Conservation (phyloP, 1,139 yeast species). For the Wickerhamomyces sp. region DNA sequence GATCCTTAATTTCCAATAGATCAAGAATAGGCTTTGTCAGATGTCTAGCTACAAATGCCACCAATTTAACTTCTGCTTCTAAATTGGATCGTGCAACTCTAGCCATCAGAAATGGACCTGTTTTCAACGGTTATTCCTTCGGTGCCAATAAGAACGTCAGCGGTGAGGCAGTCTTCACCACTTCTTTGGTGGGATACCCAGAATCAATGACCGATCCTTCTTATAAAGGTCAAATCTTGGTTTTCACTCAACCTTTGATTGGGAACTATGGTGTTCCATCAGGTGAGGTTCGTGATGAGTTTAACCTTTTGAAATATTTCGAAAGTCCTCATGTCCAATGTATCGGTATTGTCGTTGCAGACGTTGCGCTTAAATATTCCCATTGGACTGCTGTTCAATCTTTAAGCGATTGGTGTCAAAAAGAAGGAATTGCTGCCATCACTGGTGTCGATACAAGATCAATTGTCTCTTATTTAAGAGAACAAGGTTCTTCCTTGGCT, state of each 20-base stretch:
- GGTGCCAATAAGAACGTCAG: conserved; percentile 90
- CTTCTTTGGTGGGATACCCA: conserved; percentile 96
- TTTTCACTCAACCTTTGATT: conserved; percentile 93
- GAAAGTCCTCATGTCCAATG: conserved; percentile 92
- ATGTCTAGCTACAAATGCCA: conserved; percentile 39
- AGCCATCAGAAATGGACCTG: conserved; percentile 90
- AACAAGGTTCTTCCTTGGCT: conserved; percentile 91
- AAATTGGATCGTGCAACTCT: conserved; percentile 75
- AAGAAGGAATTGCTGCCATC: conserved; percentile 95
- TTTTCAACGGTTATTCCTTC: conserved; percentile 86
- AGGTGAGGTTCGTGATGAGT: conserved; percentile 72
- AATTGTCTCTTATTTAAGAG: conserved; percentile 87
- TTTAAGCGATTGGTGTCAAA: conserved; percentile 89
- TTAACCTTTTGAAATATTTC: conserved; percentile 78
- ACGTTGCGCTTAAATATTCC: conserved; percentile 89
- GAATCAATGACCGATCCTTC: conserved; percentile 99
- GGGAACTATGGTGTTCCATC: conserved; percentile 99
- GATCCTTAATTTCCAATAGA: too few species aligned
- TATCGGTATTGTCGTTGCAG: conserved; percentile 93
- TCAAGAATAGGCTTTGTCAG: conserved; percentile 17
- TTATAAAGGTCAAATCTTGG: conserved; percentile 91
- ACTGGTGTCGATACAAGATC: conserved; percentile 97
- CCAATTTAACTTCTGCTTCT: conserved; percentile 27
- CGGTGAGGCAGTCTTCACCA: conserved; percentile 97
- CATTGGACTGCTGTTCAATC: conserved; percentile 99